Percentiles rank a stretch among this genome's conserved stretches.
Evolutionary conservation across 164 flowering plant species (phyloP).

Genomic region (Tetracentron sinense): DNA sequence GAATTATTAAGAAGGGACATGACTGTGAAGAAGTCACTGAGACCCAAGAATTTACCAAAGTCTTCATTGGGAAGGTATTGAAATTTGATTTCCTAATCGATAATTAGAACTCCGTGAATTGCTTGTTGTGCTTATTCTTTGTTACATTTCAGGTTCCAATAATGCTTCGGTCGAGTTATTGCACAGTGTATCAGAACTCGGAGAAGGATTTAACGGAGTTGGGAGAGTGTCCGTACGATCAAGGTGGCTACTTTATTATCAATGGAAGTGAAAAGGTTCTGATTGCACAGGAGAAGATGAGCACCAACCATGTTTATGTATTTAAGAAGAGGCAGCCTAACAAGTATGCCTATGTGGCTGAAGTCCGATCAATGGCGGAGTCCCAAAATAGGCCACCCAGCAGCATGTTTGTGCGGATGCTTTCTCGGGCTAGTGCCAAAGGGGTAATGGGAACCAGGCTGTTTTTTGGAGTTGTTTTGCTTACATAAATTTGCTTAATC

Average conservation of each 20-base stretch:
- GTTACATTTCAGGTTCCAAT: constrained; percentile 77
- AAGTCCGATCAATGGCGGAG: constrained; percentile 97
- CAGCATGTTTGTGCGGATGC: constrained; percentile 98
- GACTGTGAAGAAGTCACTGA: constrained; percentile 94
- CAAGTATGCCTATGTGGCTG: constrained; percentile 93
- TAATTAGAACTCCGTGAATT: constrained; percentile 14
- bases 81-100: background rate
- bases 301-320: constrained; percentile 98
- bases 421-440: constrained; percentile 87
- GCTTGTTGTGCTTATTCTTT: background rate
- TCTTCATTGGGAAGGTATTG: constrained; percentile 88
- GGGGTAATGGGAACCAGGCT: constrained; percentile 58
- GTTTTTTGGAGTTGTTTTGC: too few species aligned
- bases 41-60: constrained; percentile 90
- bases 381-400: constrained; percentile 95
- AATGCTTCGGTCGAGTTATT: constrained; percentile 96
- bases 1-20: constrained; percentile 88
- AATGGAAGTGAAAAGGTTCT: constrained; percentile 99
- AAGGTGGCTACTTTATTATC: constrained; percentile 95
- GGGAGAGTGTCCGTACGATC: constrained; percentile 98
- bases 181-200: constrained; percentile 80
- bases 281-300: constrained; percentile 99
- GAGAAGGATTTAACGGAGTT: constrained; percentile 98
- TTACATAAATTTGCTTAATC: too few species aligned
- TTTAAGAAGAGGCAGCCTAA: constrained; percentile 98